Conservation (phyloP, 345 rosid species). For the Punica granatum region DNA sequence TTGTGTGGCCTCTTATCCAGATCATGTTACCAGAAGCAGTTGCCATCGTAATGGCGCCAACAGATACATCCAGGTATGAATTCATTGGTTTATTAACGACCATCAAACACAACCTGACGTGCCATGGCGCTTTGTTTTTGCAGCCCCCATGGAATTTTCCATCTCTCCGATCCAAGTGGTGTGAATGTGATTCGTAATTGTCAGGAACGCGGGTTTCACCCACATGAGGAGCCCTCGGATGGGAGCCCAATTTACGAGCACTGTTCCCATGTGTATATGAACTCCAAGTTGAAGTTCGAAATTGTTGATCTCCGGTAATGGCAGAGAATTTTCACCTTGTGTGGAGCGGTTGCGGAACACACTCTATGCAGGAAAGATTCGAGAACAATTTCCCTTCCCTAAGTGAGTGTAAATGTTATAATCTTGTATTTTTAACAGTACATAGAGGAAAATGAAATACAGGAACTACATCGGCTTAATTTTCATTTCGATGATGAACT, state of each 20-base stretch:
- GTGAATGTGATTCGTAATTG: constrained; percentile 84
- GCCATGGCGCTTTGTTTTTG: constrained; percentile 2
- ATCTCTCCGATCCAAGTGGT: constrained; percentile 88
- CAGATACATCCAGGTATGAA: constrained; percentile 55
- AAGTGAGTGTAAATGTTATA: no score
- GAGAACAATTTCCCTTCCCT: no score
- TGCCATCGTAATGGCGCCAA: constrained; percentile 98
- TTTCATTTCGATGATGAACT: no score
- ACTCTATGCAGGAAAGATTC: no score
- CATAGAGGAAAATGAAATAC: no score
- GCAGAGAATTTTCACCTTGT: neutral
- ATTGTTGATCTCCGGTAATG: constrained; percentile 82
- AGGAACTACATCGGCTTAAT: no score
- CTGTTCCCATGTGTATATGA: constrained; percentile 90
- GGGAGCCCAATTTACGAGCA: constrained; percentile 87
- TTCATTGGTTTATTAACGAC: neutral
- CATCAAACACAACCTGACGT: neutral
- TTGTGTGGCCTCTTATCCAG: constrained; percentile 22
- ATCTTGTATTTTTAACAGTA: no score
- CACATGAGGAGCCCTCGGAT: constrained; percentile 85
- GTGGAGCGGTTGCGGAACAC: no score
- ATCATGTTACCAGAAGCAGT: constrained; percentile 94
- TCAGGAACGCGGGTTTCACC: constrained; percentile 96
- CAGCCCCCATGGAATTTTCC: constrained; percentile 95
- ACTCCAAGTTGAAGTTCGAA: constrained; percentile 52